A percentile compares a stretch with the other conserved stretches of the same genome.
These are phyloP conservation scores for Thelonectria discophora DNA, from an alignment of 2,329 filamentous ascomycete genomes.

Conservation along the genomic window DNA sequence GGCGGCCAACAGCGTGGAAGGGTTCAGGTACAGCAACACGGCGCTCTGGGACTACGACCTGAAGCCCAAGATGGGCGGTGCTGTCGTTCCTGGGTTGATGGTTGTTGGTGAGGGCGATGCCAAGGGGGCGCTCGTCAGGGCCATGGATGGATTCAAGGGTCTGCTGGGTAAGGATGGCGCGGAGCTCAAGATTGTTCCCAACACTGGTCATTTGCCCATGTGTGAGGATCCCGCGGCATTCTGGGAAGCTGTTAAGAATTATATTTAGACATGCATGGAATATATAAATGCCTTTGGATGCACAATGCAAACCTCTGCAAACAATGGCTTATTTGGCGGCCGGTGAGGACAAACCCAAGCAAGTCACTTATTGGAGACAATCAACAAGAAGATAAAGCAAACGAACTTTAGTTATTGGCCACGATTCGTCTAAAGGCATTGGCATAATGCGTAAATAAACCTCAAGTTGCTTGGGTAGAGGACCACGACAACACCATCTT, in stretches of 20 bases:
- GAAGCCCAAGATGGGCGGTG: constrained; percentile 61
- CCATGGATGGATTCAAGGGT: constrained; percentile 78
- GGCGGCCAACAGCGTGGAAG: constrained; percentile 71
- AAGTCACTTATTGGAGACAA: too few relatives aligned
- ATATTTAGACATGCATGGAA: constrained; percentile 53
- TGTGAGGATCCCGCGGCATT: constrained; percentile 76
- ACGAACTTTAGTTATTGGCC: too few relatives aligned
- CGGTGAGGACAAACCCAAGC: too few relatives aligned
- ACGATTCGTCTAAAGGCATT: too few relatives aligned
- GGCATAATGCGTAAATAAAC: too few relatives aligned
- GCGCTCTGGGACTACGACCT: constrained; percentile 79
- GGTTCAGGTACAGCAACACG: constrained; percentile 73
- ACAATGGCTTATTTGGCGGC: too few relatives aligned
- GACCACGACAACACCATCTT: too few relatives aligned
- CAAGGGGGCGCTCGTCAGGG: constrained; percentile 74
- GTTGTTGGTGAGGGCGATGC: constrained; percentile 79
- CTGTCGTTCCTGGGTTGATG: constrained; percentile 69
- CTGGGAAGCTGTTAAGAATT: constrained; percentile 68
- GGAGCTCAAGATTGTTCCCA: constrained; percentile 71
- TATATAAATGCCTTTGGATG: not conserved
- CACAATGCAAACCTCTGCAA: too few relatives aligned
- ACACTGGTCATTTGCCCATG: constrained; percentile 86
- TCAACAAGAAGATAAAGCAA: too few relatives aligned
- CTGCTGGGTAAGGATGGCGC: constrained; percentile 63
- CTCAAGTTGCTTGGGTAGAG: too few relatives aligned